Evolutionary conservation across 2,329 filamentous ascomycete species (phyloP), one percentile per base, ranked within the genome.

Genomic region (Stachybotrys elegans): DNA sequence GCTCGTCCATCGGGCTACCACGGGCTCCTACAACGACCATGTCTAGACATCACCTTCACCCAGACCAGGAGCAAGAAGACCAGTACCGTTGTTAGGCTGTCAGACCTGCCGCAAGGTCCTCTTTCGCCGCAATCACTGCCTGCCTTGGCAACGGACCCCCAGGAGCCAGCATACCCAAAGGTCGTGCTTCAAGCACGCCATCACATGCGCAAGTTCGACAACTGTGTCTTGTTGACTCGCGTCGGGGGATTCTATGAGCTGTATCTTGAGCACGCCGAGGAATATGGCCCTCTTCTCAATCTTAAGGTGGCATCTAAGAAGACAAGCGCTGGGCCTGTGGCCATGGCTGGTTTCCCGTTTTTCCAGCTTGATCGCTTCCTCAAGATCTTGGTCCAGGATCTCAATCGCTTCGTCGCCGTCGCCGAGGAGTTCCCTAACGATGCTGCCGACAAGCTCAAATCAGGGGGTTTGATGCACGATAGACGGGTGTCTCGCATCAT

Each of bases 241-340:
- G 90, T 98, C 22, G 93, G 93, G 44, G 85, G 91, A 48, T 98
- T 98, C 67, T 98, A 97, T 66, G 93, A 98, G 78, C 72, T 98
- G 46, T 98, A 98, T 68, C 94, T 97, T 63, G 86, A 95, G 56
- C 91, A 98, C 62, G 93, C 94, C 11, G 87, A 95, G 46, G 84
- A 95, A 59, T 86, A 86, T 62, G 92, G 86, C 2, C 87, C 90
- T 1, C 71, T 95, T 36, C 73, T 98, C 51, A 93, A 90, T 56
- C 69, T 98, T 58, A 97, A 96, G 65, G 82, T 95, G 43, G 83
- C 86, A 3, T 78, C 78, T 44, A 93, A 88, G 62, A 90, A 82
- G 64, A 89, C 86, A n/a, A 86, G 70, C 51, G 83, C 83, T 8
- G 87, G 86, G 1, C 78, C 80, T 19, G 88, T 98, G 16, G 71